Base-by-base conservation (phyloP, 1,139 yeast species). In the Taiozyma sp. region DNA sequence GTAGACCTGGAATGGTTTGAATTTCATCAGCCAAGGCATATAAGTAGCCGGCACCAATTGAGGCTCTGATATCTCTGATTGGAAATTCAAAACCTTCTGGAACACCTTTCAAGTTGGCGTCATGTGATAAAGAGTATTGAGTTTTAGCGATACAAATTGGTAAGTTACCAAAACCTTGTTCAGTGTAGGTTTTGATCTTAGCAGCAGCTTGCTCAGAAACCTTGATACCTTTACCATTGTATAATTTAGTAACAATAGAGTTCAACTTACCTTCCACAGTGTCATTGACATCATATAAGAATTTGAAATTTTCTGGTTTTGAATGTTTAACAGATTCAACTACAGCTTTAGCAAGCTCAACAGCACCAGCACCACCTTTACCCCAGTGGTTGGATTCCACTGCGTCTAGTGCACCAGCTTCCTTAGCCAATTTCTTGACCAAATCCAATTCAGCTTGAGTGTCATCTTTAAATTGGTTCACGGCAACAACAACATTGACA, bases 131-230 rank as follows among this genome's bases (percentile, higher is more conserved):
- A 1, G 93, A 86, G 70, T 87, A 87, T 69, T 87, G 95, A 2
- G 95, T 87, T 72, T 87, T 87, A 47, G 95, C 95, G 61, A 87
- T 81, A 71, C 95, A 87, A 56, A 87, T 81, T 51, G 95, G 95
- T 65, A 87, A 73, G 59, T 85, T 78, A 57, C 81, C 87, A 62
- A 80, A 86, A 1, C 92, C 92, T 73, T 85, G 91, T 51, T 74
- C 69, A 53, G 83, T 81, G 69, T 83, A 86, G 51, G 79, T 74
- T 57, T 78, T 84, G 57, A 87, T 81, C 69, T 85, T 87, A 62
- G 77, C 72, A 61, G 79, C 79, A 41, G 93, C 93, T 57, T 77
- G 73, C 44, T 84, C 84, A 12, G 85, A 79, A 50, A 86, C 75
- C 63, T 84, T 88, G 57, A 87, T 80, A 45, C 75, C 79, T 41